Conservation (phyloP, 768 basidiomycete genomes). For the Boletellus ananiceps region DNA sequence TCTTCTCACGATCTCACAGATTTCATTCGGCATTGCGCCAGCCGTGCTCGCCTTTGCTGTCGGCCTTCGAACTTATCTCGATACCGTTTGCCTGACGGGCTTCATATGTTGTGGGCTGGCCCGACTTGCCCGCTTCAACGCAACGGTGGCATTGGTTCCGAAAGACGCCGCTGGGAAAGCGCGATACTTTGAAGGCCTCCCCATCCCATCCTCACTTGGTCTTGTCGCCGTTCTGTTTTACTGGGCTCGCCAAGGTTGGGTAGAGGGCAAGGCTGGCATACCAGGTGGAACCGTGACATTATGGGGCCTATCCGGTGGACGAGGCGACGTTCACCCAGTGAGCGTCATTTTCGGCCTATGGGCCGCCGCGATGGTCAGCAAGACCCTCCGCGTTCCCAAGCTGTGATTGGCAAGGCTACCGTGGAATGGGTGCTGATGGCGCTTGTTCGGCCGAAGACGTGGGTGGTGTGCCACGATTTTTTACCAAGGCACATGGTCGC, state of each 20-base stretch:
- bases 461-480: slow-evolving; percentile 8
- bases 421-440: not conserved
- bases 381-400: slow-evolving; percentile 88
- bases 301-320: slow-evolving; percentile 67
- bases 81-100: slow-evolving; percentile 78
- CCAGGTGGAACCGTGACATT: slow-evolving; percentile 70
- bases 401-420: slow-evolving; percentile 37
- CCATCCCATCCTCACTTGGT: slow-evolving; percentile 85
- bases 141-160: slow-evolving; percentile 91
- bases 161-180: slow-evolving; percentile 84
- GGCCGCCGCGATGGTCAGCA: slow-evolving; percentile 98
- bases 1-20: slow-evolving; percentile 41
- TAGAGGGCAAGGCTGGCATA: slow-evolving; percentile 69
- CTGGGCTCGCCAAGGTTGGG: slow-evolving; percentile 84
- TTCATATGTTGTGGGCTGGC: slow-evolving; percentile 97
- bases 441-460: not conserved
- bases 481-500: not conserved
- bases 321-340: slow-evolving; percentile 81
- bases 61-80: slow-evolving; percentile 87
- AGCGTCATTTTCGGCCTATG: slow-evolving; percentile 76
- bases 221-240: slow-evolving; percentile 77
- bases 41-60: slow-evolving; percentile 88
- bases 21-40: slow-evolving; percentile 97
- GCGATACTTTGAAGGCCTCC: slow-evolving; percentile 95
- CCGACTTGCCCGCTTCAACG: slow-evolving; percentile 96